These are phyloP conservation scores for Fistulinella cinereoalba DNA, from an alignment of 1,284 basidiomycete genomes.

Conservation along the genomic window DNA sequence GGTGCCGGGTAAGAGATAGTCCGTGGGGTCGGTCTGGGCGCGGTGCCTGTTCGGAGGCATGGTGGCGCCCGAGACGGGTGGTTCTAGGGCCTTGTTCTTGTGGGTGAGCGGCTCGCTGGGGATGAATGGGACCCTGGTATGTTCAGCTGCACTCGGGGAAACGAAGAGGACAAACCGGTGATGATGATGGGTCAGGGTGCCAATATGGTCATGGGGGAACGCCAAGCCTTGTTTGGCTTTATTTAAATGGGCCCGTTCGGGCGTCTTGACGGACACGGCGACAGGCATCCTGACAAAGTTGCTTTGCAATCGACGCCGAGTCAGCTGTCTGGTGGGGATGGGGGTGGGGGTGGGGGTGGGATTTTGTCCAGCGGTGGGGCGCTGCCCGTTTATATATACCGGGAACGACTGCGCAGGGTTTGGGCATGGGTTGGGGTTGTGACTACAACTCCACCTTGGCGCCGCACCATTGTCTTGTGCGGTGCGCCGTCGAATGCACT, in stretches of 20 bases:
- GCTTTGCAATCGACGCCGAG: too few species aligned
- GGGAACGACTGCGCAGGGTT: constrained; percentile 5
- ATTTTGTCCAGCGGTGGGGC: too few species aligned
- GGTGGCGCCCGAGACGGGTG: not conserved
- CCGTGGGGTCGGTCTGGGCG: not conserved
- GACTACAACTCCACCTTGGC: constrained; percentile 17
- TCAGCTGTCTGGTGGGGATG: too few species aligned
- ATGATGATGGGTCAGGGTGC: not conserved
- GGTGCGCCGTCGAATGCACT: too few species aligned
- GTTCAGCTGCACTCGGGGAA: too few species aligned
- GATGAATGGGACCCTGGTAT: too few species aligned
- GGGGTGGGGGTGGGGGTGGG: too few species aligned
- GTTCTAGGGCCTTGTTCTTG: not conserved
- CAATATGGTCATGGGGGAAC: not conserved
- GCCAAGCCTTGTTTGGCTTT: constrained; percentile 28
- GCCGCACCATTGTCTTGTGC: too few species aligned
- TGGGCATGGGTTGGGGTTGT: not conserved
- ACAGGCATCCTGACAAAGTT: too few species aligned
- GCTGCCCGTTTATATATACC: constrained; percentile 8
- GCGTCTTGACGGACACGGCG: constrained; percentile 7
- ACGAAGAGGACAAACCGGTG: constrained; percentile 15
- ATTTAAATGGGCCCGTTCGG: constrained; percentile 16
- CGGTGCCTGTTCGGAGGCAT: constrained; percentile 13
- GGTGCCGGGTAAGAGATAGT: constrained; percentile 18
- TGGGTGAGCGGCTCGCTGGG: too few species aligned